These are phyloP conservation scores for Pythium coloratum DNA, from an alignment of 352 stramenopile species.

Conservation along the genomic window DNA sequence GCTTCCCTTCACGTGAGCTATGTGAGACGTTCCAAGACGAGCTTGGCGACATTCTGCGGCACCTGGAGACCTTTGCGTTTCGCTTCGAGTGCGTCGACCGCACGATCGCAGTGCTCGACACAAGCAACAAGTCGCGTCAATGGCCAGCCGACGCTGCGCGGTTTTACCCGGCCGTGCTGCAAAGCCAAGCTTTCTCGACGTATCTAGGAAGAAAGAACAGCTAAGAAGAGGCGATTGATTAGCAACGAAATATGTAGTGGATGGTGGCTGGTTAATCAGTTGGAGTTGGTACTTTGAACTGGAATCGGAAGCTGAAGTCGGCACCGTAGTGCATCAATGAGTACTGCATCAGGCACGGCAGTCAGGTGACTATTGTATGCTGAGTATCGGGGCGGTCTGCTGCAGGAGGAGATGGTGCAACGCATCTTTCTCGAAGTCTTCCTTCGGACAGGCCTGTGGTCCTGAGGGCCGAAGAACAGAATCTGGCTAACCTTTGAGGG, in stretches of 20 bases:
- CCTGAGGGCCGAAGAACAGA: no score
- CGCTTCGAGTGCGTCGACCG: slow-evolving; percentile 49
- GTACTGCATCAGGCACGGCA: slow-evolving; percentile 1
- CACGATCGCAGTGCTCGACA: slow-evolving; percentile 51
- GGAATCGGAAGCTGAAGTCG: not conserved
- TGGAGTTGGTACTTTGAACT: not conserved
- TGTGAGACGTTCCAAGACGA: slow-evolving; percentile 43
- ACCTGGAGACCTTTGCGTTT: slow-evolving; percentile 61
- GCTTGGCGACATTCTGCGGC: slow-evolving; percentile 38
- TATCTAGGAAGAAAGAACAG: slow-evolving; percentile 26
- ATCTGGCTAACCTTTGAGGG: no score
- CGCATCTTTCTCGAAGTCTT: no score
- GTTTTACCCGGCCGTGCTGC: slow-evolving; percentile 49
- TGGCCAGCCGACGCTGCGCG: slow-evolving; percentile 40
- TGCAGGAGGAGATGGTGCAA: no score
- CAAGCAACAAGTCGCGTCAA: slow-evolving; percentile 32
- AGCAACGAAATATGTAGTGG: no score
- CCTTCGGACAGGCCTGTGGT: no score
- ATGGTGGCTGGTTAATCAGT: not conserved
- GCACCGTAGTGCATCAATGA: slow-evolving; percentile 13
- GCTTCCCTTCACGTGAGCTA: slow-evolving; percentile 32
- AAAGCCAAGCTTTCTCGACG: slow-evolving; percentile 64
- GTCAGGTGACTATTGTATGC: slow-evolving; percentile 3
- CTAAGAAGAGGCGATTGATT: not conserved
- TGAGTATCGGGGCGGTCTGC: no score